These are phyloP conservation scores for Violaceomyces palustris DNA, from an alignment of 1,284 basidiomycete species.

Conservation along the genomic window DNA sequence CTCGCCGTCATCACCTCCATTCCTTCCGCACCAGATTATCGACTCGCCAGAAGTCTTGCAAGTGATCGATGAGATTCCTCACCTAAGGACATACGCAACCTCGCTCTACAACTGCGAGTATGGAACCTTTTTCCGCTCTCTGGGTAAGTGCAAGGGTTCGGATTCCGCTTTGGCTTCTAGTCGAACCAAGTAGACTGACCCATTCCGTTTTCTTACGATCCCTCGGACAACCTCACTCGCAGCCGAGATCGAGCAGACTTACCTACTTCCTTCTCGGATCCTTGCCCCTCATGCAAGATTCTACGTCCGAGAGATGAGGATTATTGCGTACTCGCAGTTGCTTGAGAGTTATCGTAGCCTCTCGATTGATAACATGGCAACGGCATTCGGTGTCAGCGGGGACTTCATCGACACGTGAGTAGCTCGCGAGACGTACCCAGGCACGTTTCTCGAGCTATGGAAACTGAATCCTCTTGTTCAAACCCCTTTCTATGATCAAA, in stretches of 20 bases:
- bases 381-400: slow-evolving; percentile 83
- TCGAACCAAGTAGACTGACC: no score
- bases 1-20: no score
- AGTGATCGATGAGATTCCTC: slow-evolving; percentile 55
- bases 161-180: neutral
- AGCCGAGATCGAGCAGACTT: slow-evolving; percentile 82
- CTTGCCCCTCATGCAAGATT: slow-evolving; percentile 80
- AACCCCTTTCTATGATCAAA: no score
- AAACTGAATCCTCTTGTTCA: no score
- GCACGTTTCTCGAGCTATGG: neutral
- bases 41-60: slow-evolving; percentile 59
- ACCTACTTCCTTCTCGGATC: slow-evolving; percentile 78
- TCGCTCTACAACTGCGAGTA: slow-evolving; percentile 87
- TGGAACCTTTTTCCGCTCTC: slow-evolving; percentile 83
- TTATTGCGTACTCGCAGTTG: slow-evolving; percentile 86
- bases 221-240: neutral
- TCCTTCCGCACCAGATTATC: slow-evolving; percentile 54
- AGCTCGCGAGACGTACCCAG: neutral
- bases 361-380: slow-evolving; percentile 77
- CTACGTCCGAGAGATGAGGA: slow-evolving; percentile 94
- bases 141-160: slow-evolving; percentile 54
- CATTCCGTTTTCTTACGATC: no score
- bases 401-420: slow-evolving; percentile 68
- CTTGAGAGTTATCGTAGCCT: slow-evolving; percentile 86
- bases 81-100: slow-evolving; percentile 57